Evolutionary conservation across 2,329 filamentous ascomycete genomes (phyloP).

Genomic region (Dothidotthia symphoricarpi): DNA sequence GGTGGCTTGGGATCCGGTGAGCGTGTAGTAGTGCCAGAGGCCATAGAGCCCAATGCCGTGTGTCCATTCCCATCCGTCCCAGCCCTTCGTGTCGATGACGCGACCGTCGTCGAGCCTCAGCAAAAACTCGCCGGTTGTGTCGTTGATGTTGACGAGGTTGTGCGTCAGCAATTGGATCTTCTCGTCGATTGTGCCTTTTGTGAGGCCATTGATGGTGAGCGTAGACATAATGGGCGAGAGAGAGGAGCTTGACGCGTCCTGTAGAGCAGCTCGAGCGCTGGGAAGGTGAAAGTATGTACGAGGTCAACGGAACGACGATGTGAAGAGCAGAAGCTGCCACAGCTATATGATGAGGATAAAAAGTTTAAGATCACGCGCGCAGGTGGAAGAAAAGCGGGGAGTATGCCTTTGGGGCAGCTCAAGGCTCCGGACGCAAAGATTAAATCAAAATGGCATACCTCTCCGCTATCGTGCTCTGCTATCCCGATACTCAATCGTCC

Average conservation of each 20-base stretch:
- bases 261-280: not conserved
- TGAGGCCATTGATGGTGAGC: slow-evolving; percentile 42
- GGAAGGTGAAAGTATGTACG: not conserved
- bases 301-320: not conserved
- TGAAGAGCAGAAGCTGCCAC: not conserved
- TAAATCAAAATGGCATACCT: not conserved
- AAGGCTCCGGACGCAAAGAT: slow-evolving; percentile 5
- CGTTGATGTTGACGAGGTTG: slow-evolving; percentile 74
- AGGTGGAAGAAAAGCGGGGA: slow-evolving; percentile 1
- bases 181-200: slow-evolving; percentile 48
- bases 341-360: too few relatives aligned
- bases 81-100: slow-evolving; percentile 80
- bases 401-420: slow-evolving; percentile 12
- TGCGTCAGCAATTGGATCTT: slow-evolving; percentile 66
- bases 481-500: slow-evolving; percentile 19
- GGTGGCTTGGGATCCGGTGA: slow-evolving; percentile 62
- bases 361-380: too few relatives aligned
- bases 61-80: slow-evolving; percentile 82
- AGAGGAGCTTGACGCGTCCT: not conserved
- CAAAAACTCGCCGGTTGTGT: slow-evolving; percentile 71
- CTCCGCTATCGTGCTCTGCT: slow-evolving; percentile 17
- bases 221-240: slow-evolving; percentile 39
- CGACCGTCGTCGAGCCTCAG: slow-evolving; percentile 69
- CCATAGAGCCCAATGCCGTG: slow-evolving; percentile 79
- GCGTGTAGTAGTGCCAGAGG: slow-evolving; percentile 76